Evolutionary conservation across 345 rosid genomes (phyloP), one percentile per base, ranked within the genome.

Genomic region (Eucalyptus erythrocorys): DNA sequence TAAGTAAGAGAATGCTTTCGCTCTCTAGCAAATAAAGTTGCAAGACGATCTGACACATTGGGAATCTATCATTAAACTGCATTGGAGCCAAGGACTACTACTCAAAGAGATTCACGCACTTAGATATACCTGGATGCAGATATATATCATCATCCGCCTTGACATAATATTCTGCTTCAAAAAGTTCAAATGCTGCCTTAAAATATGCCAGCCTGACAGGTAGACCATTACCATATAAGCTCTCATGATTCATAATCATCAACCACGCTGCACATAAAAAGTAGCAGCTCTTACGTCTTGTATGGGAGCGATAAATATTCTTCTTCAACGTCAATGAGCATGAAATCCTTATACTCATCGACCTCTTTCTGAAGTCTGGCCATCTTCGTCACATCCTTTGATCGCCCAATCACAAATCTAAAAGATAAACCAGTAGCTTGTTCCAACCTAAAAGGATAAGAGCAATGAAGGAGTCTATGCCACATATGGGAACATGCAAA

Each of bases 361-460:
- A 96, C 93, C 92, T 97, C 99, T 71, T 92, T 89, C 87, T 93
- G 90, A 71, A 97, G 97, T 90, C 87, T 89, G 59, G 93, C 90
- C 98, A 96, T 97, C 93, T 94, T 96, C 88, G 89, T 91, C 32
- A 87, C 89, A 93, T 94, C 94, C 86, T 94, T 97, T 8, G 98
- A 92, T 88, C 92, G 89, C 88, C 98, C 99, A 89, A 95, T 96
- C 11, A 97, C 96, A 64, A 96, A 97, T 88, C 98, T 94, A 90
- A 94, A 96, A 66, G 97, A 96, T 86, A 97, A 91, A 85, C 97
- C 98, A 42, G 99, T 97, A 57, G 98, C 96, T 89, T 97, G 97
- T 93, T 97, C 99, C 93, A 97, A 92, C 91, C 98, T 97, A 85
- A 51, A 51, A 61, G 76, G 51, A 49, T 68, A 45, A 66, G 27